Base-by-base conservation (phyloP, 257 asterid species). In the Linderniella brevidens region DNA sequence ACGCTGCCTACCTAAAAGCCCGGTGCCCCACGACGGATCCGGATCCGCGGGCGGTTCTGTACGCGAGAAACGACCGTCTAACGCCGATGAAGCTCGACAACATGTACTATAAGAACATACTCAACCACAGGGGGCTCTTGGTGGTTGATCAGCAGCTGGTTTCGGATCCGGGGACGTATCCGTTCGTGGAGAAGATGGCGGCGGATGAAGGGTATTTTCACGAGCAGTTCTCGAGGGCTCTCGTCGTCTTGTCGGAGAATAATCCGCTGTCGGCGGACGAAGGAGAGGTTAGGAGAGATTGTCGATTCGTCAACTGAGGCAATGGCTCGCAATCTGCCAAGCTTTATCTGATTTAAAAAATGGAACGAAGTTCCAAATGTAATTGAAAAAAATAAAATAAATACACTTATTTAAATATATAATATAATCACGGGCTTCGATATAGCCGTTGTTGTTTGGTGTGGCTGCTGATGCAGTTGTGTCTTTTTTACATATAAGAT, bases 161-260 rank as follows among this genome's bases (percentile, higher is more conserved):
- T 20, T 58, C 79, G 13, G 75, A 86, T 65, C 69, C 74, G 1
- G 43, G 46, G 6, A 82, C 97, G 0, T 60, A 67, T 57, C 82
- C 84, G 11, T 77, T 73, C 50, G 97, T 82, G 46, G 52, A 15
- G 56, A 86, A 73, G 56, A 82, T 86, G 94, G 87, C 92, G 6
- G 66, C 60, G 3, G 80, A 86, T 53, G 82, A 82, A 50, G 72
- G 51, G 1, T 82, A 82, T 40, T 86, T 86, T 19, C 80, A 65
- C 19, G 71, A 69, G 0, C 94, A 82, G 9, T 82, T 86, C 46
- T 38, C 82, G 0, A 69, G 71, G 59, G 85, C 93, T 19, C 8
- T 86, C 35, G 35, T 67, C 10, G 63, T 64, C 46, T 36, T 86
- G 14, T 86, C 97, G 0, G 92, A 82, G 57, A 73, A 79, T 57